A percentile compares a stretch with the other conserved stretches of the same genome.
Conservation (phyloP, 805 yeast genomes). For the Geotrichum ghanense region DNA sequence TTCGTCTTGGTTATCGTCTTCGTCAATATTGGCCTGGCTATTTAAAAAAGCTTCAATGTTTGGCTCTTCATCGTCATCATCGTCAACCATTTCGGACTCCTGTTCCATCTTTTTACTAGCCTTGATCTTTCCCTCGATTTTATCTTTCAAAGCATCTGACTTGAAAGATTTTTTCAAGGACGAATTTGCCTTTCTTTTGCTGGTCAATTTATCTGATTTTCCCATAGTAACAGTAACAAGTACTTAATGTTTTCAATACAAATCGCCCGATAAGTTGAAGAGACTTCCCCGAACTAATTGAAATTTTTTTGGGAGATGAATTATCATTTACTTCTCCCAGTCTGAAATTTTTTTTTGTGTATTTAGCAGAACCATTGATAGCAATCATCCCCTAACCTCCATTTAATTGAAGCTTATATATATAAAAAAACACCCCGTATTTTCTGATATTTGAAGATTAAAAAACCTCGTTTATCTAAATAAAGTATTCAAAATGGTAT, state of each 20-base stretch:
- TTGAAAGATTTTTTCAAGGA: neutral
- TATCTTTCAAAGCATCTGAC: no score
- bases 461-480: no score
- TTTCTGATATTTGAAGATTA: no score
- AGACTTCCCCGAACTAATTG: no score
- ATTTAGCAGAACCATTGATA: neutral
- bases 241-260: no score
- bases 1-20: neutral
- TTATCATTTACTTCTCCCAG: neutral
- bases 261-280: no score
- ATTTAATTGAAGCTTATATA: no score
- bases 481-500: no score
- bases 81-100: neutral
- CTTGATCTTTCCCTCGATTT: neutral
- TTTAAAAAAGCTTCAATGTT: neutral
- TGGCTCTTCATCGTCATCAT: neutral
- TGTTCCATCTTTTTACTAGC: neutral
- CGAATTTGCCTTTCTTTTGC: neutral
- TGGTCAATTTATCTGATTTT: neutral
- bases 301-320: conserved; percentile 1
- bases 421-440: no score
- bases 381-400: neutral
- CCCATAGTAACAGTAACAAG: no score
- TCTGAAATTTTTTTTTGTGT: neutral
- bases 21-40: neutral